Evolutionary conservation across 2,329 filamentous ascomycete genomes (phyloP).

Genomic region (Akanthomyces muscarius): DNA sequence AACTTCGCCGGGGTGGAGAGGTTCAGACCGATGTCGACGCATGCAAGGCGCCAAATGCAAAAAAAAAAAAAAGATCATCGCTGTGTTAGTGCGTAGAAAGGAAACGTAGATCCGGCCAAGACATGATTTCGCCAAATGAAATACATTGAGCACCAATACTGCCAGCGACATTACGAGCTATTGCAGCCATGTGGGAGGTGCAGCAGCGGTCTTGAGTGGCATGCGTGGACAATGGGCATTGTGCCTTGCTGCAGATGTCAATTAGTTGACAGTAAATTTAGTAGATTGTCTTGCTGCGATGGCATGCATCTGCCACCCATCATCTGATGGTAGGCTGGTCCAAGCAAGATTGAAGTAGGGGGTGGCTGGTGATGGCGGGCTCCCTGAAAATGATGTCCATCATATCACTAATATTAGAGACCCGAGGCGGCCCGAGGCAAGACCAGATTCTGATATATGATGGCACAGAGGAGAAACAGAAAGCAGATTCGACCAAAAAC

Average conservation of each 20-base stretch:
- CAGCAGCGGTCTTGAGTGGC: background rate
- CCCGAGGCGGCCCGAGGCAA: conserved; percentile 2
- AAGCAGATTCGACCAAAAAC: background rate
- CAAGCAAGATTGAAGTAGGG: background rate
- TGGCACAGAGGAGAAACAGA: background rate
- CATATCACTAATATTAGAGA: background rate
- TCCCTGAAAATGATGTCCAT: background rate
- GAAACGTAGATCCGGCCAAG: too few relatives aligned
- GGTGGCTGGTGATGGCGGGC: background rate
- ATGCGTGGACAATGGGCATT: background rate
- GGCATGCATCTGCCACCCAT: background rate
- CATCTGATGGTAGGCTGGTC: background rate
- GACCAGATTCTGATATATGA: conserved; percentile 5
- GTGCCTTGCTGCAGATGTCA: background rate
- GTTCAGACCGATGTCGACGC: background rate
- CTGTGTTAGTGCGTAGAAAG: background rate
- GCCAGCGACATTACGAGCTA: background rate
- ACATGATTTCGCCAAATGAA: background rate
- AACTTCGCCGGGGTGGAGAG: background rate
- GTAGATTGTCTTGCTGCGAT: background rate
- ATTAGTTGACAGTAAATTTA: too few relatives aligned
- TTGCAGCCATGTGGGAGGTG: background rate
- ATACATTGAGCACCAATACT: too few relatives aligned
- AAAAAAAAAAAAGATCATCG: too few relatives aligned
- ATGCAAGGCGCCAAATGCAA: background rate